A percentile compares a stretch with the other conserved stretches of the same genome.
Conservation (phyloP, 257 asterid genomes). For the Fraxinus americana region DNA sequence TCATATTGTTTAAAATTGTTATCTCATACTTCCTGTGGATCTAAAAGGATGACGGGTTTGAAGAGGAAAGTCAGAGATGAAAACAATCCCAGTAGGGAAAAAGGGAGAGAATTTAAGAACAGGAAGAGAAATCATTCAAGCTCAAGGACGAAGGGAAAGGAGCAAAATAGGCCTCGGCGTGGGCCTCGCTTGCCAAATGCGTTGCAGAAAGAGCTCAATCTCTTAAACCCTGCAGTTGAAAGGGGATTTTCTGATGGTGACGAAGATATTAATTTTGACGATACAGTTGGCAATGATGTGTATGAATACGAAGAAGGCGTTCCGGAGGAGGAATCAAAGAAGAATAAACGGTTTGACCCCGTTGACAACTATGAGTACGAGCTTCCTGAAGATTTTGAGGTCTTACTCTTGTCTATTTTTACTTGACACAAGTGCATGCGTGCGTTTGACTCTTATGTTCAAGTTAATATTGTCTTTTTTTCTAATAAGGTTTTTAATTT, state of each 20-base stretch:
- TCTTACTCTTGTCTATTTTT: slow-evolving; percentile 7
- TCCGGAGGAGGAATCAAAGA: slow-evolving; percentile 78
- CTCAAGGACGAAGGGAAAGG: slow-evolving; percentile 23
- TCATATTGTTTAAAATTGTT: not conserved
- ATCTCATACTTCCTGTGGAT: not conserved
- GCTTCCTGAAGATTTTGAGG: slow-evolving; percentile 84
- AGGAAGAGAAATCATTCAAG: slow-evolving; percentile 32
- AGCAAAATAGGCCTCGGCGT: slow-evolving; percentile 35
- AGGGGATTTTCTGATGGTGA: slow-evolving; percentile 32
- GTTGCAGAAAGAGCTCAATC: slow-evolving; percentile 51
- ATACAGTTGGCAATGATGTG: slow-evolving; percentile 38
- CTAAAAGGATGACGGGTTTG: slow-evolving; percentile 35
- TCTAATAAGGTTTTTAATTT: not conserved
- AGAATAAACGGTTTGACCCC: slow-evolving; percentile 71
- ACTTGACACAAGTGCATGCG: not conserved
- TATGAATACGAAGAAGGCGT: slow-evolving; percentile 80
- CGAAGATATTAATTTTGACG: slow-evolving; percentile 41
- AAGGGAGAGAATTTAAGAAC: slow-evolving; percentile 24
- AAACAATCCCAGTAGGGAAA: slow-evolving; percentile 13
- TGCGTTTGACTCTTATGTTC: not conserved
- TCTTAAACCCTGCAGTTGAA: slow-evolving; percentile 10
- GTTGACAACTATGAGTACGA: slow-evolving; percentile 75
- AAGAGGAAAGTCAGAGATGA: slow-evolving; percentile 31
- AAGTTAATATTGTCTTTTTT: not conserved
- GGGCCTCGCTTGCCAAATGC: slow-evolving; percentile 83